phyloP scores from a whole-genome alignment of 805 yeast genomes.

The Blastobotrys peoriensis region DNA sequence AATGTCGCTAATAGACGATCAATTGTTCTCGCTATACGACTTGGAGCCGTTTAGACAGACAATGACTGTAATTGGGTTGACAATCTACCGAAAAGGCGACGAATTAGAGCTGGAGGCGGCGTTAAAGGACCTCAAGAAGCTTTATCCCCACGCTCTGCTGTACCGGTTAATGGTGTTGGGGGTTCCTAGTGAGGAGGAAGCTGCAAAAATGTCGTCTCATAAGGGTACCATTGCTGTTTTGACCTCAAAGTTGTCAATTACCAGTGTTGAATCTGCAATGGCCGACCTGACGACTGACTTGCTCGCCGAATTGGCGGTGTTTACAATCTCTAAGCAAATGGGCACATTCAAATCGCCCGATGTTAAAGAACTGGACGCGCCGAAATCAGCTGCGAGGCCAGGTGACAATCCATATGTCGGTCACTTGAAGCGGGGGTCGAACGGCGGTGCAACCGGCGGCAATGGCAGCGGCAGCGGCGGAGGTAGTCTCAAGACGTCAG shows the following conservation, averaged over 20 bases:
- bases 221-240: slow-evolving; percentile 18
- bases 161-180: slow-evolving; percentile 39
- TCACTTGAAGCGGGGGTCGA: slow-evolving; percentile 6
- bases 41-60: slow-evolving; percentile 85
- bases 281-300: slow-evolving; percentile 68
- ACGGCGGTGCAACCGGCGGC: not conserved
- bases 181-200: slow-evolving; percentile 16
- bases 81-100: slow-evolving; percentile 25
- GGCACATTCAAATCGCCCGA: slow-evolving; percentile 79
- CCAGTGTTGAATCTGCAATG: slow-evolving; percentile 52
- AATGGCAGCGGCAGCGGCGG: too few relatives aligned
- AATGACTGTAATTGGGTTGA: slow-evolving; percentile 44
- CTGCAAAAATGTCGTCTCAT: slow-evolving; percentile 8
- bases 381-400: slow-evolving; percentile 6
- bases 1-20: slow-evolving; percentile 42
- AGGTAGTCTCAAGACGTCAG: not conserved
- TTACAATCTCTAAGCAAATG: slow-evolving; percentile 68
- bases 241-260: slow-evolving; percentile 27
- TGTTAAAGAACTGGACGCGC: slow-evolving; percentile 23
- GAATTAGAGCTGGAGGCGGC: slow-evolving; percentile 23
- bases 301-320: slow-evolving; percentile 52
- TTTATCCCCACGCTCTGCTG: slow-evolving; percentile 41
- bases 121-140: slow-evolving; percentile 37
- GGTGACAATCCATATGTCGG: slow-evolving; percentile 13
- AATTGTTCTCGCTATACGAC: slow-evolving; percentile 63